A percentile compares a stretch with the other conserved stretches of the same genome.
These are phyloP conservation scores for Saturnispora quitensis DNA, from an alignment of 805 yeast species.

Conservation along the genomic window DNA sequence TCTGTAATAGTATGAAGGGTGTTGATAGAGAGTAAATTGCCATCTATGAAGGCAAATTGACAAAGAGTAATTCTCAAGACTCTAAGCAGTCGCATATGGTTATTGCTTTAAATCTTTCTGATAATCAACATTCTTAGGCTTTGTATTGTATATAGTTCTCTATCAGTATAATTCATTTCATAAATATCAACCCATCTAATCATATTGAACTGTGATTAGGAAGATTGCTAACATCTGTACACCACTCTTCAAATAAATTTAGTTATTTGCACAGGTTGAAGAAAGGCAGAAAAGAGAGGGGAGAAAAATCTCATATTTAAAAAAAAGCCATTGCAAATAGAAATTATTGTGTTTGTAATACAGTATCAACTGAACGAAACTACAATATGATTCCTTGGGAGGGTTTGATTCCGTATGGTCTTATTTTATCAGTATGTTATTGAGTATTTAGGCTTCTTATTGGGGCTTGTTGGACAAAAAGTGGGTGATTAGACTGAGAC, in stretches of 20 bases:
- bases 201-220: too few relatives aligned
- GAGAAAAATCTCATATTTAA: constrained; percentile 2
- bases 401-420: constrained; percentile 53
- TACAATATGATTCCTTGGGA: constrained; percentile 55
- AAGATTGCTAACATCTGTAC: not conserved
- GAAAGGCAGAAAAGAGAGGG: constrained; percentile 1
- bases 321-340: not conserved
- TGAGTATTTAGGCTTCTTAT: too few relatives aligned
- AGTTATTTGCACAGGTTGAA: constrained; percentile 1
- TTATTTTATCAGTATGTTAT: constrained; percentile 42
- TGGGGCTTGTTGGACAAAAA: not conserved
- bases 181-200: too few relatives aligned
- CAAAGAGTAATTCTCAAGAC: too few relatives aligned
- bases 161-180: too few relatives aligned
- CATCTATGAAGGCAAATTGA: too few relatives aligned
- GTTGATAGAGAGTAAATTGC: too few relatives aligned
- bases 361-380: not conserved
- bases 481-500: too few relatives aligned
- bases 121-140: too few relatives aligned
- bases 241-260: not conserved
- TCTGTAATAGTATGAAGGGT: not conserved
- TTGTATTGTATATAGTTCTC: too few relatives aligned
- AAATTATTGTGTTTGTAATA: not conserved
- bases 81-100: too few relatives aligned
- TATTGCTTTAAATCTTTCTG: too few relatives aligned